These are phyloP conservation scores for Solanum hybrid DNA, from an alignment of 305 asterid genomes.

Conservation along the genomic window DNA sequence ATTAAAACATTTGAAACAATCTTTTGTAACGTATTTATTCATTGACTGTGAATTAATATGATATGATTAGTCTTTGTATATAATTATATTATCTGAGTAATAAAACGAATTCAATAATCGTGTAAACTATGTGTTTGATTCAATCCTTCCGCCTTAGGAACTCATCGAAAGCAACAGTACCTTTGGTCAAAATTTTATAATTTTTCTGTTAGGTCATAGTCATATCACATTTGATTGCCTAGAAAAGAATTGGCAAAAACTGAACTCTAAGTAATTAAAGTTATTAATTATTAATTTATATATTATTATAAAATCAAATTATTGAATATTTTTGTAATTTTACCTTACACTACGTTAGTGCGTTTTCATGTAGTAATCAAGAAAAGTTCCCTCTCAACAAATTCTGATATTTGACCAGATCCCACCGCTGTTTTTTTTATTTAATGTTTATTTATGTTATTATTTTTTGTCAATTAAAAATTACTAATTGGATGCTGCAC, in stretches of 20 bases:
- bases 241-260: not conserved
- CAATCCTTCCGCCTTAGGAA: not conserved
- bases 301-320: not conserved
- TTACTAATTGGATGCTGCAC: not conserved
- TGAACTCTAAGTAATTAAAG: not conserved
- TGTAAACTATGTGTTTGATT: not conserved
- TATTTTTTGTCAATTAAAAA: not conserved
- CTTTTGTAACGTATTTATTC: not conserved
- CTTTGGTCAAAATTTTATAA: not conserved
- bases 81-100: not conserved
- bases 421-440: not conserved
- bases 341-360: not conserved
- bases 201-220: not conserved
- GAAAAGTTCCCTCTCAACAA: not conserved
- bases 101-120: not conserved
- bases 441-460: not conserved
- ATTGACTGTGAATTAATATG: not conserved
- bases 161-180: not conserved
- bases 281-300: not conserved
- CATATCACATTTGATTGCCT: not conserved
- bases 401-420: not conserved
- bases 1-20: not conserved
- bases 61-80: not conserved
- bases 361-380: not conserved
- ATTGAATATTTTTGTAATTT: not conserved